phyloP scores from a whole-genome alignment of 208 protist genomes.

The Trypanosoma platydactyli region DNA sequence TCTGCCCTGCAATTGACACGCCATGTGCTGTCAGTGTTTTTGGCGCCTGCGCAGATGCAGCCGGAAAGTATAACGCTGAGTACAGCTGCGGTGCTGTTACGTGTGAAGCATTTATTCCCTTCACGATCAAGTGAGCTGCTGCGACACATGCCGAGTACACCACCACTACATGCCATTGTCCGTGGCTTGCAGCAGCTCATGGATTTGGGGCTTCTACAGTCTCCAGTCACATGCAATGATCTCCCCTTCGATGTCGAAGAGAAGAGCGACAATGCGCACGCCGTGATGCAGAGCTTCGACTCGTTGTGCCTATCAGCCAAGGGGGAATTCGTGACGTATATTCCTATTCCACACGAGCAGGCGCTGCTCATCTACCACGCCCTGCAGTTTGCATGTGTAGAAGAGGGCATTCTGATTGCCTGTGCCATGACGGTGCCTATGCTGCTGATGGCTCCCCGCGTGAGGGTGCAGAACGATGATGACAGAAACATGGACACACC shows the following conservation, averaged over 20 bases:
- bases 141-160: constrained; percentile 41
- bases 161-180: constrained; percentile 17
- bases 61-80: constrained; percentile 32
- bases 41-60: constrained; percentile 9
- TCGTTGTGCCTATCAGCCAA: constrained; percentile 38
- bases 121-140: constrained; percentile 22
- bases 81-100: constrained; percentile 46
- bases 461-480: constrained; percentile 19
- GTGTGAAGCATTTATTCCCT: constrained; percentile 59
- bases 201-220: constrained; percentile 48
- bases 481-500: constrained; percentile 6
- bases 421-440: constrained; percentile 74
- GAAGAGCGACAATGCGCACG: neutral
- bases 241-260: neutral
- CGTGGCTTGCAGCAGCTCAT: constrained; percentile 46
- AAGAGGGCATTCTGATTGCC: constrained; percentile 73
- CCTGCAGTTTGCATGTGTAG: constrained; percentile 63
- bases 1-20: neutral
- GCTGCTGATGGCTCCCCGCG: constrained; percentile 44
- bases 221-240: neutral
- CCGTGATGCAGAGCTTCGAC: constrained; percentile 28
- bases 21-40: neutral
- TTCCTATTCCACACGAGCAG: constrained; percentile 63
- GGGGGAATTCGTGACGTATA: constrained; percentile 52
- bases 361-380: constrained; percentile 65